Base-by-base conservation (phyloP, 164 flowering plant species). In the Buxus sempervirens region DNA sequence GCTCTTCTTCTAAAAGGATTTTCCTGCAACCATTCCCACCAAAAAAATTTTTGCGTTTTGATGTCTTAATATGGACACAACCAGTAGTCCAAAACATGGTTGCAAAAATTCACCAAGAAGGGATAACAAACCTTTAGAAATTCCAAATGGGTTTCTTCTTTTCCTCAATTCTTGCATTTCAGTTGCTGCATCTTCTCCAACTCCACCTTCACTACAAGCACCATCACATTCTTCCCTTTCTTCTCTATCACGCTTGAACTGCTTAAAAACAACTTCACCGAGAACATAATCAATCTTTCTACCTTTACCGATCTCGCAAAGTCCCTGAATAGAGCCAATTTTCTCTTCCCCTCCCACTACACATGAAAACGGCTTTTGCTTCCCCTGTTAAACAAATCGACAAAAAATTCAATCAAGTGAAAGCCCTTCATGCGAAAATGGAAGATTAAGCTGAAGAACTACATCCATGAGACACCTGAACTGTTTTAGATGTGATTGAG, bases 221-320 rank as follows among this genome's bases (percentile, higher is more conserved):
- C 22, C 67, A 16, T 19, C 27, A 58, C 5, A 25, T 20, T 67
- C 75, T 18, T 66, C 74, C 5, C 67, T 51, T 9, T 74, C 79
- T 24, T 64, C 71, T 56, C 45, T 62, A 54, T 62, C 27, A 49
- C 54, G 71, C 72, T 84, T 84, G 71, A 87, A 84, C 80, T 76
- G 84, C 60, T 82, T 73, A 28, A 90, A 79, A 58, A 78, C 70
- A 61, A 54, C 71, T 56, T 74, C 77, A 65, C 78, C 79, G 61
- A 83, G 48, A 58, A 64, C 58, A 68, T 9, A 54, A 0, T 54
- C 62, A 59, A 20, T 13, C 62, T 67, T 72, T 64, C 64, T 65
- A 72, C 67, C 75, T 65, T 72, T 70, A 5, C 13, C 13, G 10
- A 10, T 45, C 18, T 24, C 66, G 38, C 27, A 76, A 27, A 18